These are phyloP conservation scores for Zygosaccharomyces pseudobailii DNA, from an alignment of 1,139 yeast species.

Conservation along the genomic window DNA sequence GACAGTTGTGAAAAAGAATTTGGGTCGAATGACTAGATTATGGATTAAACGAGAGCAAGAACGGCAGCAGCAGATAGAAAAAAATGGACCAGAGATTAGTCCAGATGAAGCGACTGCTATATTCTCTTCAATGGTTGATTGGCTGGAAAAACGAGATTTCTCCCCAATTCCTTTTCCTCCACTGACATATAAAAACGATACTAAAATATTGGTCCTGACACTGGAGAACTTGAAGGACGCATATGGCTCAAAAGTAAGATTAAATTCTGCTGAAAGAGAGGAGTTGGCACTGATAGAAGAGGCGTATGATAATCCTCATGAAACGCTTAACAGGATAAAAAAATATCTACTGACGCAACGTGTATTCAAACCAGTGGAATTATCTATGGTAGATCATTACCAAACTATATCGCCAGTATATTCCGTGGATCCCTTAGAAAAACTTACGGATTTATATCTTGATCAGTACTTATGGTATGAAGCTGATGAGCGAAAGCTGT, in stretches of 20 bases:
- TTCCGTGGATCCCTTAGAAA: constrained; percentile 85
- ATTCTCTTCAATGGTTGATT: constrained; percentile 81
- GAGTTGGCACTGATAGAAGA: constrained; percentile 91
- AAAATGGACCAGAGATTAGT: constrained; percentile 81
- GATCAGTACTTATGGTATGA: constrained; percentile 97
- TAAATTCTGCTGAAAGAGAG: constrained; percentile 85
- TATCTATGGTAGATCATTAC: constrained; percentile 91
- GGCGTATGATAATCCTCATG: constrained; percentile 96
- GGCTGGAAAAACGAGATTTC: constrained; percentile 86
- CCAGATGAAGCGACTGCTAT: constrained; percentile 87
- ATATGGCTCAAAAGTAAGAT: constrained; percentile 74
- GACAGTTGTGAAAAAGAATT: constrained; percentile 86
- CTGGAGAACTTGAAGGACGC: constrained; percentile 82
- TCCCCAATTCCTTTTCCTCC: constrained; percentile 95
- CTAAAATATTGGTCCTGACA: constrained; percentile 82
- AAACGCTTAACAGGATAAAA: constrained; percentile 78
- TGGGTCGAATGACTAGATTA: constrained; percentile 84
- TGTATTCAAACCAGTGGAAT: constrained; percentile 81
- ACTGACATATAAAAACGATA: constrained; percentile 84
- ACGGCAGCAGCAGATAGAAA: constrained; percentile 72
- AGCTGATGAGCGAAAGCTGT: constrained; percentile 78
- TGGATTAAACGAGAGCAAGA: constrained; percentile 94
- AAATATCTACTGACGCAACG: constrained; percentile 81
- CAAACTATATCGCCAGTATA: constrained; percentile 82
- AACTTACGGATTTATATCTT: constrained; percentile 91